These are phyloP conservation scores for Umbelopsis vinacea DNA, from an alignment of 192 early-diverging fungal genomes.

Conservation along the genomic window DNA sequence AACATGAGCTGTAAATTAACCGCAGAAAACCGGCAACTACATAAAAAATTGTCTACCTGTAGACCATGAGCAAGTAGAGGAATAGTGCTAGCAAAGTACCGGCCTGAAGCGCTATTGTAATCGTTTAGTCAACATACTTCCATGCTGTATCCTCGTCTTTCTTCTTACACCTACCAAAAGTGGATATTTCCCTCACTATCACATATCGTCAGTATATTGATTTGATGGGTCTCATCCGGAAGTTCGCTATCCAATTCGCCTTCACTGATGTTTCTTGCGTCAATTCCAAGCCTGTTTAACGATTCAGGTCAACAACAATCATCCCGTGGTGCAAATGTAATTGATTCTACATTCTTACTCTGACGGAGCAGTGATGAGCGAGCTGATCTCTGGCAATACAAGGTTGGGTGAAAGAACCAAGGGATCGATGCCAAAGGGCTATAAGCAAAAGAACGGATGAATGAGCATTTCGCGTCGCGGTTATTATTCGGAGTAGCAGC, in stretches of 20 bases:
- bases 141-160: not conserved
- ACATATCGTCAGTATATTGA: not conserved
- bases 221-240: not conserved
- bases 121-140: not conserved
- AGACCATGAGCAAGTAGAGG: slow-evolving; percentile 6
- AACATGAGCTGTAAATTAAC: not conserved
- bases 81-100: not conserved
- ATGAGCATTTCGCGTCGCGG: not conserved
- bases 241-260: not conserved
- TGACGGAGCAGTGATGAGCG: not conserved
- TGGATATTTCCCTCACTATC: slow-evolving; percentile 8
- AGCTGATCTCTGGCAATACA: slow-evolving; percentile 8
- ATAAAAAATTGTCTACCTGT: not conserved
- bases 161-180: not conserved
- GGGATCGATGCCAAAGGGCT: slow-evolving; percentile 11
- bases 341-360: not conserved
- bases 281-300: not conserved
- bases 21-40: not conserved
- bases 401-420: not conserved
- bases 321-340: too few species aligned
- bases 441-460: not conserved
- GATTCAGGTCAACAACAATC: too few species aligned
- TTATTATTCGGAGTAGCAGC: not conserved
- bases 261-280: not conserved
- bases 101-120: not conserved